These are phyloP conservation scores for Geotrichum restrictum DNA, from an alignment of 1,139 yeast genomes.

Conservation along the genomic window DNA sequence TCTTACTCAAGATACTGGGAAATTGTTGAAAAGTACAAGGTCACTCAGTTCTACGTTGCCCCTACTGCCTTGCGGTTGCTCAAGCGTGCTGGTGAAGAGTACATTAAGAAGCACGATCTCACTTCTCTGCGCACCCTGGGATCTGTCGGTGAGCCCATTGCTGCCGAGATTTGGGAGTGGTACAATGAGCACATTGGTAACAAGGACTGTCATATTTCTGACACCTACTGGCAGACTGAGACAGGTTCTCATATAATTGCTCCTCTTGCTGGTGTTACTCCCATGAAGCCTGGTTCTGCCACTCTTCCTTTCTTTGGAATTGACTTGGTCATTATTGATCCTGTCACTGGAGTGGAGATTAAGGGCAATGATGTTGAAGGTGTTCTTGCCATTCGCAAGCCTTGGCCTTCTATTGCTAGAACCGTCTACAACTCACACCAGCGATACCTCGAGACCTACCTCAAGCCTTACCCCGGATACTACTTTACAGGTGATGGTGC, in stretches of 20 bases:
- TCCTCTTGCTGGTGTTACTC: slow-evolving; percentile 89
- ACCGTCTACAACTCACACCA: slow-evolving; percentile 88
- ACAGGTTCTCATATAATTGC: slow-evolving; percentile 95
- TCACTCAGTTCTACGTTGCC: slow-evolving; percentile 95
- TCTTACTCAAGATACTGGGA: slow-evolving; percentile 96
- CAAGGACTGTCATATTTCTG: slow-evolving; percentile 78
- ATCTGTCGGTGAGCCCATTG: slow-evolving; percentile 98
- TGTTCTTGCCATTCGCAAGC: slow-evolving; percentile 78
- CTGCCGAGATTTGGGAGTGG: slow-evolving; percentile 99
- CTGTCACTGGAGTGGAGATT: slow-evolving; percentile 79
- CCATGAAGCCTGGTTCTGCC: slow-evolving; percentile 97
- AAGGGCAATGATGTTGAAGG: slow-evolving; percentile 93
- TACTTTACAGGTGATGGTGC: slow-evolving; percentile 99
- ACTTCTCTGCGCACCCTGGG: slow-evolving; percentile 92
- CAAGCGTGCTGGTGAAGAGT: slow-evolving; percentile 92
- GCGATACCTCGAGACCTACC: slow-evolving; percentile 87
- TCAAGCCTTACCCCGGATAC: slow-evolving; percentile 92
- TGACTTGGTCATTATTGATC: slow-evolving; percentile 84
- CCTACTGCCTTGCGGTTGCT: slow-evolving; percentile 95
- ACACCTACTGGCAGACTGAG: slow-evolving; percentile 99
- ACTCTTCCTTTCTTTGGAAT: slow-evolving; percentile 95
- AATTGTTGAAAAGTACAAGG: slow-evolving; percentile 86
- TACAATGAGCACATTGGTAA: slow-evolving; percentile 89
- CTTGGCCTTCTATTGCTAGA: slow-evolving; percentile 99
- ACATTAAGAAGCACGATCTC: slow-evolving; percentile 80